Evolutionary conservation across 495 filamentous ascomycete species (phyloP), one percentile per base, ranked within the genome.

Genomic region (Sporormia fimetaria): DNA sequence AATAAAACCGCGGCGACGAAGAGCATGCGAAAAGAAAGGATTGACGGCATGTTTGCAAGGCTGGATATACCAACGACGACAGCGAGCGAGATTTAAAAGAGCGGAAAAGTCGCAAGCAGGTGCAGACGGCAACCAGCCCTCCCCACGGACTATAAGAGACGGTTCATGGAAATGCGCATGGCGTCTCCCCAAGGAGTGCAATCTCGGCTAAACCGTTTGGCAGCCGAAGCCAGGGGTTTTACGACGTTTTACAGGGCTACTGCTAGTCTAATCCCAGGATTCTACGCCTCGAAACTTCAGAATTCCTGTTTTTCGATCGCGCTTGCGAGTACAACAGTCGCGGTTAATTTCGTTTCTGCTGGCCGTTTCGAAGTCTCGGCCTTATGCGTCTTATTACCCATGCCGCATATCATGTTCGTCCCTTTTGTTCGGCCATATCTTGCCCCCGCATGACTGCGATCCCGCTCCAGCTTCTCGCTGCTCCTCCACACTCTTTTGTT

Each of bases 11-110:
- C 37, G 20, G 14, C 17, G 35, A 37, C 15, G 25, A 45, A 37
- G 29, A 50, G 31, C 43, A 52, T 46, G 37, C 49, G 49, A 42
- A 52, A 18, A 42, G 49, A 38, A 38, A 52, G 32, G 37, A 46
- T 37, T 20, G 43, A 52, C 49, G 31, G 43, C 49, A 52, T 52
- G 49, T 40, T 45, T 42, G 43, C 38, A 32, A 43, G 34, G 8
- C 30, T 37, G 22, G 33, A 23, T 32, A 28, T 14, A 17, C 23
- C 21, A 15, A 33, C 27, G 16, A 18, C 3, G n/a, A 40, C 33
- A 15, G 27, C 26, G 16, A 20, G 24, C 40, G 20, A 27, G 17
- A 33, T 29, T 16, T 30, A 26, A 31, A 43, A 16, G 21, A 41
- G 38, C 30, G 34, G 20, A 17, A n/a, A 41, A 37, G 14, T 14